Base-by-base conservation (phyloP, 306 rosid genomes). In the Oxytropis ochrocephala region DNA sequence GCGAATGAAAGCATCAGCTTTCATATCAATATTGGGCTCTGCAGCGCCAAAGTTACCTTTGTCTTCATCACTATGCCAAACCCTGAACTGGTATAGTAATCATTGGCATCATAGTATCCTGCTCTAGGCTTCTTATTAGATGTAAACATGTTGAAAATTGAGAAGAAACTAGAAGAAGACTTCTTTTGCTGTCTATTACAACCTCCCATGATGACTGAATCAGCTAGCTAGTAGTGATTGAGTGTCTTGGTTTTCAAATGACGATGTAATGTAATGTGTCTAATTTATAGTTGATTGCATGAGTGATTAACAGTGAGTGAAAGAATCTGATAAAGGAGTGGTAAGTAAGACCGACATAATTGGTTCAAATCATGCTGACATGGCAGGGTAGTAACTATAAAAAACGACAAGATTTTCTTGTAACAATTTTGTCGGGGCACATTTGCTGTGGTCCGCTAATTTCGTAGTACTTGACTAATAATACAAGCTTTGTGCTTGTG, bases 61-160 rank as follows among this genome's bases (percentile, higher is more conserved):
- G 65, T 93, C 98, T 3, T 76, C 75, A 24, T 90, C 91, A 41
- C 93, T 93, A 0, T 72, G 86, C 88, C 88, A 86, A 0, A 79
- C 78, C 75, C 60, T 86, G 13, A 56, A 19, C 0, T 75, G 52
- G 0, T 47, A 1, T 47, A 1, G 3, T 47, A 68, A 3, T 82
- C 85, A 39, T 71, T 14, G 8, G 64, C 62, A 1, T 79, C 77
- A 0, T 64, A 30, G 44, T 63, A 19, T 0, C 70, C 73, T 44
- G 50, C 77, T 70, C 83, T 69, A 6, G 16, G 6, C 66, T 54
- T 86, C 76, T 39, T 75, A 0, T 75, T 70, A 0, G 85, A 54
- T 51, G 71, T 60, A 75, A 92, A 86, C 62, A 85, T 0, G 63
- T 38, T 76, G 66, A 92, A 83, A 60, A 88, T 13, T 2, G 96